These are phyloP conservation scores for Scenedesmus sp. DNA, from an alignment of 163 green algal genomes.

Conservation along the genomic window DNA sequence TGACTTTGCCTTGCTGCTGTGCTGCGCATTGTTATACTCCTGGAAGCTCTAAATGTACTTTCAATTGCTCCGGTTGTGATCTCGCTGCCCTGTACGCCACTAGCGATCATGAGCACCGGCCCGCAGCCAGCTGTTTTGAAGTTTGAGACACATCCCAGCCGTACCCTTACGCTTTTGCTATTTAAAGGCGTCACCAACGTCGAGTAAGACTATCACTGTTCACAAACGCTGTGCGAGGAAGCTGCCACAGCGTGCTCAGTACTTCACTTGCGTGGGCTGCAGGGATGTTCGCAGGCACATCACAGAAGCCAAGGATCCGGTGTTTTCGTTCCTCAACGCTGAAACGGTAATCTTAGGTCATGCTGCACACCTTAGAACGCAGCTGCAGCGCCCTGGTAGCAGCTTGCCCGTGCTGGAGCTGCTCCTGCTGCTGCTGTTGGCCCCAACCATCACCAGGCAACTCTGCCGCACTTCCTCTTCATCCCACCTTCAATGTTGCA, in stretches of 20 bases:
- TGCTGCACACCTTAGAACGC: background rate
- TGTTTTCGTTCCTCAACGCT: slow-evolving; percentile 72
- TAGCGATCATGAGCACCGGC: background rate
- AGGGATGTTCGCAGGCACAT: slow-evolving; percentile 70
- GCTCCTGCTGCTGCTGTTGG: background rate
- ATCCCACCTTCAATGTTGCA: background rate
- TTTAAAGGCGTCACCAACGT: slow-evolving; percentile 71
- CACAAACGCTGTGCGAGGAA: background rate
- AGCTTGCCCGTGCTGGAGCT: background rate
- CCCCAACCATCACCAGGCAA: background rate
- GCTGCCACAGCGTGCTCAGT: background rate
- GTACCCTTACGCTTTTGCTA: slow-evolving; percentile 60
- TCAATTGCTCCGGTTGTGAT: too few species aligned
- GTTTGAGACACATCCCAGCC: background rate
- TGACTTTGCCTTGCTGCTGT: background rate
- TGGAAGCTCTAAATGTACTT: too few species aligned
- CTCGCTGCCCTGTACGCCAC: too few species aligned
- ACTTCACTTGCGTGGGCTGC: background rate
- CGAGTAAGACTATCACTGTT: slow-evolving; percentile 49
- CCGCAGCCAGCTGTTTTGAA: background rate
- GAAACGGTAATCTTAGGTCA: slow-evolving; percentile 23
- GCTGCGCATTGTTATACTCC: background rate
- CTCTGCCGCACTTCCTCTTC: background rate
- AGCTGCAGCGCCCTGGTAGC: background rate
- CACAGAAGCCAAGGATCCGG: slow-evolving; percentile 39